Base-by-base conservation (phyloP, 352 stramenopile genomes). In the Pythium rishiriense region DNA sequence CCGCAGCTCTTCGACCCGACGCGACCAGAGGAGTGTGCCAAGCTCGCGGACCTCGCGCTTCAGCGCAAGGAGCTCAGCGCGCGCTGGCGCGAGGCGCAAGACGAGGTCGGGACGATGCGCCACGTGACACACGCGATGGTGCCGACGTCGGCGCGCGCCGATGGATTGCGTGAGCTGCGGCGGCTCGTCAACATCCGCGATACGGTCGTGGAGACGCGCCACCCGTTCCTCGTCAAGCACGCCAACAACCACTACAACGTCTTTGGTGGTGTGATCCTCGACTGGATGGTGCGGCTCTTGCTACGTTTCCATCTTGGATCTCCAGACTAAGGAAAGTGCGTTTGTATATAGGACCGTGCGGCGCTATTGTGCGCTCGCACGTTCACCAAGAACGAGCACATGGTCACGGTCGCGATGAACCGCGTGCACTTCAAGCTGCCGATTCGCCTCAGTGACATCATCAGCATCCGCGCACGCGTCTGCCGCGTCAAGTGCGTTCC, bases 381-480 rank as follows among this genome's bases (percentile, higher is more conserved):
- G 75, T 90, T 93, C 68, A 92, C 85, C 56, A 90, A 93, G 69
- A 87, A 93, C 61, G 78, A 79, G 37, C 48, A 58, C 9, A 61
- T 61, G 54, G 54, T 88, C 49, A 92, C 85, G 19, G 79, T 91
- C 45, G 83, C 78, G 17, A 86, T 85, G 63, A 89, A 76, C 58
- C 78, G 90, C 43, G 83, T 81, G 25, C 58, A 91, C 62, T 94
- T 94, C 66, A 81, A 85, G 67, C 59, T 81, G 25, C 74, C 74
- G 35, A 81, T 81, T 41, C 68, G 48, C 3, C 51, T 75, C 7
- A 78, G 80, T 72, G 87, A 94, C 72, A 85, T 93, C 47, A 82
- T 91, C 64, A 93, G 85, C 74, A 91, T 94, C 46, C 70, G 81
- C 70, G 81, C 60, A 69, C 85, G 51, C 65, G 89, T 79, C 71